Percentiles rank a stretch among this genome's conserved stretches.
These are phyloP conservation scores for Colletotrichum sojae DNA, from an alignment of 2,329 filamentous ascomycete species.

Conservation along the genomic window DNA sequence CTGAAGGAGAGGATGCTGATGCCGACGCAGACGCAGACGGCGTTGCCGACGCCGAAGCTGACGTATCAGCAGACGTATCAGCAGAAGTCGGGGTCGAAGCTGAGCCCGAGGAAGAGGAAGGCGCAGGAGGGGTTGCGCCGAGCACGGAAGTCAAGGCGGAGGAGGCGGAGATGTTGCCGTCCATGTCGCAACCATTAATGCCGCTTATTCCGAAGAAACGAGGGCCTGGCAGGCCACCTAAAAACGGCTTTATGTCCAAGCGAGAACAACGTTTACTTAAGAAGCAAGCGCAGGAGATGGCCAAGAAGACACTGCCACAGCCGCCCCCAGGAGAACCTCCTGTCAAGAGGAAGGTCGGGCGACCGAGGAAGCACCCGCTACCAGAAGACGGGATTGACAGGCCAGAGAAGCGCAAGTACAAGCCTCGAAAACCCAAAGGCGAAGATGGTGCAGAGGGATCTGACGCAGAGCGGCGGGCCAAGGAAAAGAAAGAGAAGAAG, in stretches of 20 bases:
- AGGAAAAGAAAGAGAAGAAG: conserved; percentile 74
- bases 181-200: conserved; percentile 55
- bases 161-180: conserved; percentile 51
- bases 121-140: conserved; percentile 28
- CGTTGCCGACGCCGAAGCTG: conserved; percentile 47
- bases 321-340: conserved; percentile 64
- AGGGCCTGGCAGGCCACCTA: conserved; percentile 84
- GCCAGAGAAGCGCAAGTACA: conserved; percentile 77
- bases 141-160: conserved; percentile 47
- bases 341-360: conserved; percentile 75
- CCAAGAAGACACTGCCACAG: conserved; percentile 66
- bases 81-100: conserved; percentile 46
- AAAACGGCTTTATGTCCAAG: conserved; percentile 88
- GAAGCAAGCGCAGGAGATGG: conserved; percentile 68
- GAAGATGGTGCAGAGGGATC: conserved; percentile 70
- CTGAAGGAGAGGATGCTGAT: conserved; percentile 32
- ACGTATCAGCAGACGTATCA: conserved; percentile 43
- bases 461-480: conserved; percentile 68
- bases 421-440: conserved; percentile 69
- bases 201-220: conserved; percentile 70
- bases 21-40: conserved; percentile 48
- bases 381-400: conserved; percentile 69
- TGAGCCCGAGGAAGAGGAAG: conserved; percentile 44
- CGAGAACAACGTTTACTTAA: conserved; percentile 76
- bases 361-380: conserved; percentile 74